Evolutionary conservation across 345 rosid genomes (phyloP).

Genomic region (Eucalyptus grandis): DNA sequence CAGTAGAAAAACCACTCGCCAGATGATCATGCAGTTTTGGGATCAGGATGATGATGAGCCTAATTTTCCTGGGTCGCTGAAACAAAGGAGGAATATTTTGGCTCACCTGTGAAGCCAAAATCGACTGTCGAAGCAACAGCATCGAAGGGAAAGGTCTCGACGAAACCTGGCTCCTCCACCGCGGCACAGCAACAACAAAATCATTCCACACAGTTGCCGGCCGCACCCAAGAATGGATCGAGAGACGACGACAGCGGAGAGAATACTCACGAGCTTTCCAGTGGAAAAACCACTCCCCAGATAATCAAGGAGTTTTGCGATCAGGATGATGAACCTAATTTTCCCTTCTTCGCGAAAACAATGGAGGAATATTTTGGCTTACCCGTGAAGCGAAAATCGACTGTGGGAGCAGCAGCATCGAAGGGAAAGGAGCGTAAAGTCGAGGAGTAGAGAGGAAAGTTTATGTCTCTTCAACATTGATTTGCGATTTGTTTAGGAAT

Average conservation of each 20-base stretch:
- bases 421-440: neutral
- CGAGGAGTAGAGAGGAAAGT: neutral
- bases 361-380: neutral
- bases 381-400: neutral
- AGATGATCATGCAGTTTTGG: neutral
- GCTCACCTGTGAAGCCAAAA: neutral
- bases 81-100: neutral
- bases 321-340: neutral
- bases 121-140: neutral
- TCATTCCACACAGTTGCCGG: neutral
- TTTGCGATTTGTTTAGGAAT: neutral
- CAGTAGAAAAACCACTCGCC: too few species aligned
- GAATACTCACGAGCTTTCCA: neutral
- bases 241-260: neutral
- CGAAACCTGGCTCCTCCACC: too few species aligned
- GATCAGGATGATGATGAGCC: neutral
- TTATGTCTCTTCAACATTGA: neutral
- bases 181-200: neutral
- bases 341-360: neutral
- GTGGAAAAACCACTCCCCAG: neutral
- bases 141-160: neutral
- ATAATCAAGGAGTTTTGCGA: neutral
- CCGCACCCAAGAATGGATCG: neutral
- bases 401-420: neutral
- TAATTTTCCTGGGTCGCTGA: neutral